Conservation (phyloP, 2,329 filamentous ascomycete species). For the Escovopsis sp. region DNA sequence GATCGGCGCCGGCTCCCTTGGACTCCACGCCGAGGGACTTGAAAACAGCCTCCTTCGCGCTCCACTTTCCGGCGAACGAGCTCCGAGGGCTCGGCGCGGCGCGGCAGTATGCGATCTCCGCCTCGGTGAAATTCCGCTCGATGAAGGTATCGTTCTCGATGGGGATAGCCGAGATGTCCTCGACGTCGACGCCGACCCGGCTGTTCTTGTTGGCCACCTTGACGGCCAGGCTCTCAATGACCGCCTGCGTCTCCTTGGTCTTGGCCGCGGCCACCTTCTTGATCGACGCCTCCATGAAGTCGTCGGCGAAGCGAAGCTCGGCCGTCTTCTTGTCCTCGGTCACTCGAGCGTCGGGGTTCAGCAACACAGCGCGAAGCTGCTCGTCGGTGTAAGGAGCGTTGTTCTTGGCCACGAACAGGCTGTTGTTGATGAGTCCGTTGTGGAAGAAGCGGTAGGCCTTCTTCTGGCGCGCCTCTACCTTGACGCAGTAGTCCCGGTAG, state of each 20-base stretch:
- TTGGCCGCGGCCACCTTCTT: conserved; percentile 35
- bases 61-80: conserved; percentile 91
- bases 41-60: conserved; percentile 96
- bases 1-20: conserved; percentile 72
- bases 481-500: conserved; percentile 68
- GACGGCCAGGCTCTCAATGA: conserved; percentile 64
- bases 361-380: conserved; percentile 73
- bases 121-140: conserved; percentile 79
- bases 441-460: conserved; percentile 98
- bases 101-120: conserved; percentile 76
- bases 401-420: conserved; percentile 88
- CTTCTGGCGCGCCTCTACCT: conserved; percentile 90
- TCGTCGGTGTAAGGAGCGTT: conserved; percentile 81
- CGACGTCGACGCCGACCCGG: conserved; percentile 87
- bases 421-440: conserved; percentile 96
- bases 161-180: conserved; percentile 75
- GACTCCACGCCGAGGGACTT: conserved; percentile 83
- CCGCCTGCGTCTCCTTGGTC: conserved; percentile 50
- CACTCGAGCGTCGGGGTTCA: conserved; percentile 87
- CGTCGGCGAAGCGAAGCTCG: conserved; percentile 55
- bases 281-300: conserved; percentile 51
- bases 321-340: conserved; percentile 73
- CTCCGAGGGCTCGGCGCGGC: conserved; percentile 67
- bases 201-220: conserved; percentile 41
- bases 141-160: conserved; percentile 89